Evolutionary conservation across 176 grass and related monocot species (phyloP), one percentile per base, ranked within the genome.

Genomic region (Avena sativa): DNA sequence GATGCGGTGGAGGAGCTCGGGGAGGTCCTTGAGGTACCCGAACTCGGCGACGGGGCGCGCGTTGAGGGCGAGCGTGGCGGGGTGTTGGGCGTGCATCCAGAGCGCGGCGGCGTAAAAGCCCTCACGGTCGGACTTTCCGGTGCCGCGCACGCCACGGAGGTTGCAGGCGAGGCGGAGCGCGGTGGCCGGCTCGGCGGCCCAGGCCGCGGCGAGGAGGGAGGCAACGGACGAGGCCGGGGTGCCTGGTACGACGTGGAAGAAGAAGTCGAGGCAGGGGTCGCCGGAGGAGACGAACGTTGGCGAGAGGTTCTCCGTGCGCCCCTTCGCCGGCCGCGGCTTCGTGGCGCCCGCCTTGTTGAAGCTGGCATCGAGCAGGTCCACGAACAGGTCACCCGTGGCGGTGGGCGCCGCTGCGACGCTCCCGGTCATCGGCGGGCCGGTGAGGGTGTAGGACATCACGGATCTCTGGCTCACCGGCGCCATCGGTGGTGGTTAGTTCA

Each of bases 1-100:
- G 57, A 96, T 87, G 8, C 89, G 94, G 88, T 92, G 87, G 23
- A 97, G 92, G 9, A 97, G 83, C 92, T 97, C 94, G 17, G 90
- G 85, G 60, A 97, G 57, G 82, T 93, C 94, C 87, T 96, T 93
- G 56, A 96, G 87, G 83, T 96, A 96, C 14, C 94, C 94, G 56
- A 96, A 90, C 11, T 86, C 28, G 30, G 80, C 85, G 46, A 93
- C 20, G 32, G 79, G 66, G 2, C 38, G 55, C 49, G 87, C 82
- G 76, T 93, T 93, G 61, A 89, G 89, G 21, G 94, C 92, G 64
- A 96, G 89, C 82, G 89, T 93, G 57, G 73, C 72, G 15, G 94
- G 94, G 75, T 96, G 94, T 52, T 81, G 40, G 16, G 13, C 80
- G 65, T 92, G 90, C 80, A 88, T 88, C 86, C 92, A 98, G 48